Base-by-base conservation (phyloP, 441 rosid genomes). In the Populus trichocarpa region DNA sequence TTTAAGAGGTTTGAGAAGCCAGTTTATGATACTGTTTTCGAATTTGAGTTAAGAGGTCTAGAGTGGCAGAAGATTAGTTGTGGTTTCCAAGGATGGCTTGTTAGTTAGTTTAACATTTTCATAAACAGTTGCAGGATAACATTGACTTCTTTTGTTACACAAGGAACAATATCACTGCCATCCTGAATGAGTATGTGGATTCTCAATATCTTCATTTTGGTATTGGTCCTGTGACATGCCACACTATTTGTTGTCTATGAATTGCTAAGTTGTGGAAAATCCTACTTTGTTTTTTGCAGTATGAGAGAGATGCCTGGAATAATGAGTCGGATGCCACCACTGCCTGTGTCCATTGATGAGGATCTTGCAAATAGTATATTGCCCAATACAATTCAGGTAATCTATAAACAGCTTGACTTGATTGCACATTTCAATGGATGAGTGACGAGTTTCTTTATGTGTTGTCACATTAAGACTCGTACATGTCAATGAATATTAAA, bases 251-350 rank as follows among this genome's bases (percentile, higher is more conserved):
- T 46, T 74, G 36, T 50, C 38, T 46, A 59, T 28, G 23, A 66
- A 20, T 79, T 79, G 66, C 71, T 72, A 71, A 23, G 59, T 80
- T 79, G 74, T 35, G 75, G 72, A 36, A 85, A 78, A 26, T 70
- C 67, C 33, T 77, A 73, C 71, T 26, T 63, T 76, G 70, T 69
- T 57, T 83, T 75, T 78, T 81, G 82, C 90, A 97, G 99, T 79
- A 94, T 97, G 98, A 89, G 90, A 82, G 81, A 84, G 70, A 92
- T 77, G 87, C 98, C 96, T 70, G 98, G 98, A 79, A 86, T 30
- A 3, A 30, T 94, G 94, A 93, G 94, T 81, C 95, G 88, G 77
- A 94, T 97, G 99, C 93, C 96, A 16, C 96, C 99, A 25, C 88
- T 97, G 69, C 97, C 91, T 9, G 90, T 88, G 67, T 87, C 90